These are phyloP conservation scores for Teunomyces panamensis DNA, from an alignment of 805 yeast species.

Conservation along the genomic window DNA sequence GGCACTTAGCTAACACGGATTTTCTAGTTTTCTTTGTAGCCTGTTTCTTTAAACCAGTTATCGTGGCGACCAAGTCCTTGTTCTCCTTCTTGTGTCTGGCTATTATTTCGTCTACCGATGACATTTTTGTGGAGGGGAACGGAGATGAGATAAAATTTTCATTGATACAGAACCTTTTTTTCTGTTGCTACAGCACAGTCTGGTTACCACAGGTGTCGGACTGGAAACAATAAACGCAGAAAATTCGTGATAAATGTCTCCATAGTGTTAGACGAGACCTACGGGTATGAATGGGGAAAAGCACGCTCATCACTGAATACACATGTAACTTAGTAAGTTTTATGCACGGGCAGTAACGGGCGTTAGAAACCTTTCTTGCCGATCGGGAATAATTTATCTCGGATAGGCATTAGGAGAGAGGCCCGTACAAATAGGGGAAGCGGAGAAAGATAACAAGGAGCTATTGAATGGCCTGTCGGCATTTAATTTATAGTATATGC, in stretches of 20 bases:
- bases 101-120: constrained; percentile 43
- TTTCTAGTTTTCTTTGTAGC: constrained; percentile 78
- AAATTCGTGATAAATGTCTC: neutral
- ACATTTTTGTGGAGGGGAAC: neutral
- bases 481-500: too few species aligned
- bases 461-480: too few species aligned
- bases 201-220: constrained; percentile 1
- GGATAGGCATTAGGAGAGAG: neutral
- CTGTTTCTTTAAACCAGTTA: constrained; percentile 78
- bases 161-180: neutral
- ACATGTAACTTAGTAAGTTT: too few species aligned
- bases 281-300: neutral
- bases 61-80: constrained; percentile 60
- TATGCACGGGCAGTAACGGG: too few species aligned
- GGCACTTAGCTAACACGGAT: constrained; percentile 58
- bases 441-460: neutral
- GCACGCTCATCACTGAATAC: neutral
- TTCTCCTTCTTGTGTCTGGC: constrained; percentile 68
- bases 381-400: neutral
- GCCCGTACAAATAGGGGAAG: neutral
- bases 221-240: neutral
- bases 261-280: neutral
- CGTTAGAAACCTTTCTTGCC: neutral
- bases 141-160: constrained; percentile 3
- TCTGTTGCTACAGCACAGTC: constrained; percentile 1